These are phyloP conservation scores for Voacanga thouarsii DNA, from an alignment of 257 asterid species.

Conservation along the genomic window DNA sequence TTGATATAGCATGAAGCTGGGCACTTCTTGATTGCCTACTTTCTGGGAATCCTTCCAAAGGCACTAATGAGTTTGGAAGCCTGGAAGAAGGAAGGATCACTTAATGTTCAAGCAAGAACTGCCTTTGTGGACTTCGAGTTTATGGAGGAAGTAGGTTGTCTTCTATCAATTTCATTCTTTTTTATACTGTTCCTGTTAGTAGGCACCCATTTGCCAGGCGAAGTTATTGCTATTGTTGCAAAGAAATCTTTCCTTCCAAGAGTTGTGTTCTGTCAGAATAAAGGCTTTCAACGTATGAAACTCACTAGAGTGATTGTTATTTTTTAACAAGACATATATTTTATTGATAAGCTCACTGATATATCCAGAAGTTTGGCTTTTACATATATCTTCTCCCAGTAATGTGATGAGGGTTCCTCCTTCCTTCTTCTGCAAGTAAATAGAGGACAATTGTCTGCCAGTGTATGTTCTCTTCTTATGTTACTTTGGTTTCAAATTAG, in stretches of 20 bases:
- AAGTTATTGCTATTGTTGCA: background rate
- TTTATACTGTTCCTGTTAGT: background rate
- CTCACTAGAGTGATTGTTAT: background rate
- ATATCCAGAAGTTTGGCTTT: background rate
- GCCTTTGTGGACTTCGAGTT: constrained; percentile 92
- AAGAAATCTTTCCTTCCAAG: background rate
- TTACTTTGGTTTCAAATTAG: background rate
- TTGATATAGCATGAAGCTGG: constrained; percentile 90
- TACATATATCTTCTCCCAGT: background rate
- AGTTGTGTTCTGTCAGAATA: background rate
- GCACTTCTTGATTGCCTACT: constrained; percentile 91
- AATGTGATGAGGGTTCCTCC: background rate
- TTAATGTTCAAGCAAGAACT: constrained; percentile 95
- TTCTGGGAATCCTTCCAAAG: constrained; percentile 89
- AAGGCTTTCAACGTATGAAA: background rate
- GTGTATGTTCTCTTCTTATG: constrained; percentile 35
- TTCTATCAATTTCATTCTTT: constrained; percentile 17
- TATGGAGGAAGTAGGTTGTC: constrained; percentile 72
- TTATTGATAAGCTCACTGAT: background rate
- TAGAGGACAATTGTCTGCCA: constrained; percentile 80
- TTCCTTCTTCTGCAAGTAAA: constrained; percentile 52
- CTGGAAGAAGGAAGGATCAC: constrained; percentile 80
- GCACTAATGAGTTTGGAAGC: constrained; percentile 92
- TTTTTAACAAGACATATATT: background rate
- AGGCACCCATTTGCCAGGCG: background rate